phyloP scores from a whole-genome alignment of 352 stramenopile species.

The Aphanomyces euteiches region DNA sequence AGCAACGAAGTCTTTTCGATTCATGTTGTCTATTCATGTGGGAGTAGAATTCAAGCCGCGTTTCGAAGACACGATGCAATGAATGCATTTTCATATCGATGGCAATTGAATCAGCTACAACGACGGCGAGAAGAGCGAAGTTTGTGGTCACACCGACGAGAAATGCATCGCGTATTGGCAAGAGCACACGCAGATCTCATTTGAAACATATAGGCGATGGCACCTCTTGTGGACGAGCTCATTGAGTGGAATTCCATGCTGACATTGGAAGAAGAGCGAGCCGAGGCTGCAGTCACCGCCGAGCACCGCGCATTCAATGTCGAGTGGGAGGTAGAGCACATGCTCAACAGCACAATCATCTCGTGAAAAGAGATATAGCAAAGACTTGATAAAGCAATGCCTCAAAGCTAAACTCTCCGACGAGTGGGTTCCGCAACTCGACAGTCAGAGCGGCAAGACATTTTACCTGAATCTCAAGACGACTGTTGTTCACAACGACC shows the following conservation, averaged over 20 bases:
- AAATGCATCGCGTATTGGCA: neutral
- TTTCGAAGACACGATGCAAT: neutral
- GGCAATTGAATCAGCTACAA: neutral
- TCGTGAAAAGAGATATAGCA: slow-evolving; percentile 1
- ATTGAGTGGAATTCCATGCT: slow-evolving; percentile 21
- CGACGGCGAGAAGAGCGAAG: neutral
- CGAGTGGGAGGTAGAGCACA: slow-evolving; percentile 3
- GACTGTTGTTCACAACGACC: neutral
- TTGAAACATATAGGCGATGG: neutral
- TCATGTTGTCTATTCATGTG: neutral
- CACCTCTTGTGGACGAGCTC: slow-evolving; percentile 5
- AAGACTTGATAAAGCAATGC: slow-evolving; percentile 14
- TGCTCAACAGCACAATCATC: neutral
- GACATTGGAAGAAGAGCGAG: neutral
- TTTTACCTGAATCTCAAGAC: slow-evolving; percentile 26
- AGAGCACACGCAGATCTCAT: neutral
- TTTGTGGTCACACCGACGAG: neutral
- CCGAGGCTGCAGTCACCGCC: neutral
- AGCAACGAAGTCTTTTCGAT: too few relatives aligned
- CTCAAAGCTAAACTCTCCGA: slow-evolving; percentile 22
- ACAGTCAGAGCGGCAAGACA: neutral
- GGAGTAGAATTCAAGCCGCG: neutral
- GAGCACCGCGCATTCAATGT: neutral
- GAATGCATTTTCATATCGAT: neutral
- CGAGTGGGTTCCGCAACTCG: slow-evolving; percentile 23